A percentile compares a stretch with the other conserved stretches of the same genome.
Evolutionary conservation across 768 basidiomycete genomes (phyloP).

Genomic region (Amanita jacksonii): DNA sequence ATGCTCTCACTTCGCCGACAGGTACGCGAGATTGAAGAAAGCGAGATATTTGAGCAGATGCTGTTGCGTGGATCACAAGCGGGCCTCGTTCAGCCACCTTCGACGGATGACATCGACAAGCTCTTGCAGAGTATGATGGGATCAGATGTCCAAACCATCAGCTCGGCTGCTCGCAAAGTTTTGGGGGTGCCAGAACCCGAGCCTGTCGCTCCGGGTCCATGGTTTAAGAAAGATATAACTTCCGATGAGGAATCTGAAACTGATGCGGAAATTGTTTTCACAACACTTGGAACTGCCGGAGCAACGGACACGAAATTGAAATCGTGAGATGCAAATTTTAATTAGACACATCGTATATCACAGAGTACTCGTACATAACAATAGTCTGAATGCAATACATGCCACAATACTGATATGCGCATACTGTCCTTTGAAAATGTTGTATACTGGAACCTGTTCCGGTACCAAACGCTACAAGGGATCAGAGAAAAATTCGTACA

Average conservation of each 20-base stretch:
- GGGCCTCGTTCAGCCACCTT: conserved; percentile 31
- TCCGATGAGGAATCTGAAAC: conserved; percentile 5
- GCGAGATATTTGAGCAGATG: conserved; percentile 39
- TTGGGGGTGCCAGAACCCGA: background rate
- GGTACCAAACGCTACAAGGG: no score
- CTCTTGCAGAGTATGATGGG: conserved; percentile 49
- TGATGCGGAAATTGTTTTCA: conserved; percentile 4
- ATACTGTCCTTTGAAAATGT: no score
- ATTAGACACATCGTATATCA: background rate
- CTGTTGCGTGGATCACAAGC: conserved; percentile 37
- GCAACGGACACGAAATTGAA: background rate
- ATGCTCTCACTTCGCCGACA: conserved; percentile 25
- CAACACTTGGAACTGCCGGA: background rate
- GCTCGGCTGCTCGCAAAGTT: background rate
- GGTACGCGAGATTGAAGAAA: conserved; percentile 34
- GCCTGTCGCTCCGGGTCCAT: conserved; percentile 1
- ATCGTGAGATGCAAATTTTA: background rate
- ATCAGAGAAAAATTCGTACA: conserved; percentile 52
- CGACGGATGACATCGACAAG: conserved; percentile 36
- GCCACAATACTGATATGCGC: background rate
- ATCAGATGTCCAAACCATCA: conserved; percentile 1
- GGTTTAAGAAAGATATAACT: background rate
- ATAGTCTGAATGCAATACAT: background rate
- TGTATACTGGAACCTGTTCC: no score
- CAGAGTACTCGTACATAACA: background rate